A percentile compares a stretch with the other conserved stretches of the same genome.
These are phyloP conservation scores for Heliosperma pusillum DNA, from an alignment of 148 eudicot genomes.

Conservation along the genomic window DNA sequence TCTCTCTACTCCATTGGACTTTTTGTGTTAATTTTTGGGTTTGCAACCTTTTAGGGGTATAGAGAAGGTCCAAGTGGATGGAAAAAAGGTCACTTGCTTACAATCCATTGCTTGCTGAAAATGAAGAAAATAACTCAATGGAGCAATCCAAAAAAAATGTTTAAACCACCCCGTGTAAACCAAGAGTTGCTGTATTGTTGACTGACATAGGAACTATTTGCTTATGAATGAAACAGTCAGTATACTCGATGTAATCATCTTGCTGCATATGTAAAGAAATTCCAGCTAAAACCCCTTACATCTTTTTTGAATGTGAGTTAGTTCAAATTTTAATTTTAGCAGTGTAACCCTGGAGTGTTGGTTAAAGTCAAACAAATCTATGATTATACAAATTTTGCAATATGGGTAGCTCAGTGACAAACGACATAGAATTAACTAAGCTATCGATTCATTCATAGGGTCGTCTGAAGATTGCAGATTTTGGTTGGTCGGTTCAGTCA, in stretches of 20 bases:
- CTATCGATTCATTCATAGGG: conserved; percentile 37
- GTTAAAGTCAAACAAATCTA: too few relatives aligned
- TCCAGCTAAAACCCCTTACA: background rate
- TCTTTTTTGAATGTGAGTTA: too few relatives aligned
- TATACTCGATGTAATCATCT: background rate
- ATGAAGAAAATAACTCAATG: background rate
- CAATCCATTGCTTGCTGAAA: background rate
- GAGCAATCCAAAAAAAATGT: background rate
- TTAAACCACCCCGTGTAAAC: background rate
- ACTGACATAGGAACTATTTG: background rate
- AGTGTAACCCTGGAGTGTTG: too few relatives aligned
- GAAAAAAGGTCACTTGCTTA: background rate
- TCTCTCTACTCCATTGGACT: background rate
- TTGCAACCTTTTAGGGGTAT: background rate
- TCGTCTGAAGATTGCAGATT: conserved; percentile 82
- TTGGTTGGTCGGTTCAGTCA: conserved; percentile 93
- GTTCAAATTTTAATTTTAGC: too few relatives aligned
- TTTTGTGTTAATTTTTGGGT: background rate
- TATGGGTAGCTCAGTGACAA: background rate
- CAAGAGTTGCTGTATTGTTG: background rate
- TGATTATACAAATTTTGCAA: background rate
- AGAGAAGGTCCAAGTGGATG: background rate
- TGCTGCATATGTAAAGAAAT: background rate
- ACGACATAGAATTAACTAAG: background rate
- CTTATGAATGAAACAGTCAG: background rate